Base-by-base conservation (phyloP, 164 flowering plant genomes). In the Umbilicus rupestris region DNA sequence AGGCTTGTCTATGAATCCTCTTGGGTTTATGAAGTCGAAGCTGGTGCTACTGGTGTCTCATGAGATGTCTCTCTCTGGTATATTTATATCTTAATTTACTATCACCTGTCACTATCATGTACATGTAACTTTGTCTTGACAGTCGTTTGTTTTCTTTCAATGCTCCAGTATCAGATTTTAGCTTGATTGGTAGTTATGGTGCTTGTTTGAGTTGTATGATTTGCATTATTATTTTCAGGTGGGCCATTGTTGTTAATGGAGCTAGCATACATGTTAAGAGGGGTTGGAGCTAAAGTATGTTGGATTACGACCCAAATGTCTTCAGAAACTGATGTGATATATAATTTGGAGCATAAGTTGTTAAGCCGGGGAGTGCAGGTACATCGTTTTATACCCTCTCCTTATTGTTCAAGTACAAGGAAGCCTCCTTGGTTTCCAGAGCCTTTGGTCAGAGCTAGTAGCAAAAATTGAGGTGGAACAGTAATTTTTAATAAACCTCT, bases 211-310 rank as follows among this genome's bases (percentile, higher is more conserved):
- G 35, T 42, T 20, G 28, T 64, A 22, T 22, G 26, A 14, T 39
- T 19, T 46, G 14, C 1, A 14, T 41, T 16, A 69, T 42, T 59
- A 24, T 67, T 17, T 72, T 33, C 71, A 94, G 97, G 97, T 66
- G 98, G 98, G 16, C 98, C 98, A 16, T 76, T 94, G 73, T 71
- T 94, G 71, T 57, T 94, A 73, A 94, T 94, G 97, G 98, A 94
- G 81, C 77, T 94, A 62, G 97, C 95, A n/a, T 94, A 91, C 74
- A 73, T 94, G 37, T 74, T 94, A 66, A 83, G 97, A 73, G 79
- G 82, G 44, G 97, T 78, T 65, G 90, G 90, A 28, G 75, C 98
- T 10, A 75, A 89, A 66, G 97, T 94, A 66, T 80, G 77, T 66
- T 94, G 97, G 97, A 77, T 91, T 42, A 94, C 96, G 0, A 79